These are phyloP conservation scores for Polytrichum commune DNA, from an alignment of 225 moss, liverwort and hornwort species.

Conservation along the genomic window DNA sequence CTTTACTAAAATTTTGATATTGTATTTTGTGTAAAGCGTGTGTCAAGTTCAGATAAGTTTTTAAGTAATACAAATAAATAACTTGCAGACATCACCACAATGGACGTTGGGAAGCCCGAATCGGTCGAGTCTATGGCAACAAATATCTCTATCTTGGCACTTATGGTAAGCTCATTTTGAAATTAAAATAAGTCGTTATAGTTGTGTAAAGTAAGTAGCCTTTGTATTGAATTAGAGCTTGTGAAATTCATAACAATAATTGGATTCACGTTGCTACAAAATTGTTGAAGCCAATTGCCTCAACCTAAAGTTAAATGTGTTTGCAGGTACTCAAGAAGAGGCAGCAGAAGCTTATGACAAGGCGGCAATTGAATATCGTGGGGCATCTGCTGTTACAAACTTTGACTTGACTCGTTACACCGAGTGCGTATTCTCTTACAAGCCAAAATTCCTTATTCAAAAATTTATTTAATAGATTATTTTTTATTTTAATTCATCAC, in stretches of 20 bases:
- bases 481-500: too few relatives aligned
- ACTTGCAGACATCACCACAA: conserved; percentile 47
- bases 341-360: conserved; percentile 44
- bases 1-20: background rate
- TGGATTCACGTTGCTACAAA: background rate
- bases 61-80: too few relatives aligned
- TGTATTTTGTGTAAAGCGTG: too few relatives aligned
- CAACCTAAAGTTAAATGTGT: background rate
- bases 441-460: background rate
- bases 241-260: background rate
- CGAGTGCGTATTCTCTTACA: background rate
- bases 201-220: background rate
- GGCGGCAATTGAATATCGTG: conserved; percentile 44
- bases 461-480: background rate
- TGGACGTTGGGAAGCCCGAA: conserved; percentile 55
- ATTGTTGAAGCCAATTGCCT: background rate
- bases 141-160: conserved; percentile 81
- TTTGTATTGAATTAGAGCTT: background rate
- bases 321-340: conserved; percentile 45
- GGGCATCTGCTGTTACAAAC: conserved; percentile 42
- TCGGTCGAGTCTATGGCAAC: conserved; percentile 55
- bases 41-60: too few relatives aligned
- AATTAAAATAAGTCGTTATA: background rate
- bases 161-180: conserved; percentile 5
- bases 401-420: conserved; percentile 36